phyloP scores from a whole-genome alignment of 305 asterid species.

The Withania somnifera region DNA sequence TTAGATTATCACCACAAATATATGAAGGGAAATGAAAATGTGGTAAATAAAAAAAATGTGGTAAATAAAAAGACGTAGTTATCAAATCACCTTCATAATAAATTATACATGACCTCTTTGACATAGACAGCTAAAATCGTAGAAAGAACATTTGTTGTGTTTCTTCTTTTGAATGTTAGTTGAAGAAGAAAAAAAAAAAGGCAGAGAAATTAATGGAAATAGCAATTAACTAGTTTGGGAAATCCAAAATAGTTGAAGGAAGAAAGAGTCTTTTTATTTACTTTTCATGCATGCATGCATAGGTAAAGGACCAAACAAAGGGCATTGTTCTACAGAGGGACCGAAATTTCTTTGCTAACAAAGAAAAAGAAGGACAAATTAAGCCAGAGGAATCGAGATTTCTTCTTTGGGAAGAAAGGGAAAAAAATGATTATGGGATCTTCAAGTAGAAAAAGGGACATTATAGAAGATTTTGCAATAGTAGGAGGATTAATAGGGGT shows the following conservation, averaged over 20 bases:
- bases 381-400: not conserved
- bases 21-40: not conserved
- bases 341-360: no score
- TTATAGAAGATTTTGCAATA: constrained; percentile 39
- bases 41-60: not conserved
- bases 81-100: no score
- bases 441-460: constrained; percentile 15
- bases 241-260: no score
- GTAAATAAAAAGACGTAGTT: not conserved
- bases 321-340: no score
- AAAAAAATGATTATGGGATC: constrained; percentile 7
- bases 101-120: no score
- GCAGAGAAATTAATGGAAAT: no score
- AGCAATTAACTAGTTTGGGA: no score
- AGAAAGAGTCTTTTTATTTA: not conserved
- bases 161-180: not conserved
- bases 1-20: not conserved
- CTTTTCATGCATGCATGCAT: not conserved
- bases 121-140: not conserved
- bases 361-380: not conserved
- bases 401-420: not conserved
- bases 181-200: not conserved
- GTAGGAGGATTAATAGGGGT: constrained; percentile 47
- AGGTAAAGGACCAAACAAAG: not conserved
- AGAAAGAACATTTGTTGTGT: not conserved